A percentile compares a stretch with the other conserved stretches of the same genome.
Evolutionary conservation across 1,139 yeast genomes (phyloP).

Genomic region (Trichomonascaceae sp.): DNA sequence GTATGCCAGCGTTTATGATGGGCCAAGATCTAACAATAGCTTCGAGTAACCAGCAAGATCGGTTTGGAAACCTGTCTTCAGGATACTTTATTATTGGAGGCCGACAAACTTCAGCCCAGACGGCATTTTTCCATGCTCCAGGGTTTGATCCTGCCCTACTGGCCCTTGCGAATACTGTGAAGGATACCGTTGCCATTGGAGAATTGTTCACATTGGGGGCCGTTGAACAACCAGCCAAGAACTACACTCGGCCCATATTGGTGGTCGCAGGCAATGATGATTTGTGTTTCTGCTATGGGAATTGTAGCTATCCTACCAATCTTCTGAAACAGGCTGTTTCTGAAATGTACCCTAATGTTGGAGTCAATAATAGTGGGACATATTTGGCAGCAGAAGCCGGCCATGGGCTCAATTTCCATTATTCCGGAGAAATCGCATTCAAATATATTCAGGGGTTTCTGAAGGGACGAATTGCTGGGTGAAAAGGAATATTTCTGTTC

Average conservation of each 20-base stretch:
- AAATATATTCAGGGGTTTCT: background rate
- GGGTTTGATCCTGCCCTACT: background rate
- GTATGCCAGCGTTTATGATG: background rate
- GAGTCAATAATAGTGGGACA: background rate
- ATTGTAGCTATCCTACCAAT: background rate
- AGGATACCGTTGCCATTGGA: background rate
- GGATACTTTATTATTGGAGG: background rate
- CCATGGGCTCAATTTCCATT: background rate
- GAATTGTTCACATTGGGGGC: background rate
- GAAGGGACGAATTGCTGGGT: background rate
- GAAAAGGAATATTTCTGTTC: too few relatives aligned
- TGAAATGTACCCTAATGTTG: background rate
- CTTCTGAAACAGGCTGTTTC: background rate
- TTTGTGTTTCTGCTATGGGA: background rate
- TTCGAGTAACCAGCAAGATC: background rate
- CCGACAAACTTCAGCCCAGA: background rate
- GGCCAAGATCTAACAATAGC: background rate
- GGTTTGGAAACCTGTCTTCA: background rate
- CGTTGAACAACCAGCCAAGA: background rate
- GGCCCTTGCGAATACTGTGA: background rate
- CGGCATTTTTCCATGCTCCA: background rate
- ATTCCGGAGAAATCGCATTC: background rate
- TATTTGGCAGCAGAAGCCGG: background rate
- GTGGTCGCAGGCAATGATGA: background rate
- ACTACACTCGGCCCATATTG: background rate